Percentiles rank a stretch among this genome's conserved stretches.
Evolutionary conservation across 305 asterid species (phyloP).

Genomic region (Fraxinus nigra): DNA sequence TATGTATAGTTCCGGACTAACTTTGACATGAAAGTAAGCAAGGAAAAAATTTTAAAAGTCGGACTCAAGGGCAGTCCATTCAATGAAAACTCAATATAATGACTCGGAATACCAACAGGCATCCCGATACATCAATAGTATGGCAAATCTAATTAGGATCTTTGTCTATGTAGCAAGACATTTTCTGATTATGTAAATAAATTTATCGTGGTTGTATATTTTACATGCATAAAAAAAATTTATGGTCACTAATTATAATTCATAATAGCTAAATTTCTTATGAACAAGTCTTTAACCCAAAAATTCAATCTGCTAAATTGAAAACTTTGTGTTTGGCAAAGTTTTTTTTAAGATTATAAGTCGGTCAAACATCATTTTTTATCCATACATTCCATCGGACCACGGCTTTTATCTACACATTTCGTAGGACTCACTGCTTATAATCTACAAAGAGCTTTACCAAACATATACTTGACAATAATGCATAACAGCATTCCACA

Average conservation of each 20-base stretch:
- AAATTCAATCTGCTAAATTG: not conserved
- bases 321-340: not conserved
- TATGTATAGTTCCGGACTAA: not conserved
- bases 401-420: not conserved
- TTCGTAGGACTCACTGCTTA: not conserved
- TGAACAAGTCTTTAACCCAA: not conserved
- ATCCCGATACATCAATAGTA: not conserved
- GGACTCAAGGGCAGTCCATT: not conserved
- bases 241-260: not conserved
- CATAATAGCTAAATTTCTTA: not conserved
- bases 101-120: not conserved
- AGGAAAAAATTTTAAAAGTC: not conserved
- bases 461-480: not conserved
- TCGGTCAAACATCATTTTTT: not conserved
- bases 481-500: not conserved
- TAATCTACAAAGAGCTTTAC: not conserved
- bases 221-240: not conserved
- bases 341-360: not conserved
- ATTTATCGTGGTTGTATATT: not conserved
- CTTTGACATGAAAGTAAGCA: not conserved
- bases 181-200: not conserved
- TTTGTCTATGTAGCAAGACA: not conserved
- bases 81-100: not conserved
- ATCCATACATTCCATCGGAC: not conserved
- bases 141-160: constrained; percentile 1